Evolutionary conservation across 768 basidiomycete species (phyloP), one percentile per base, ranked within the genome.

Genomic region (Auricularia auricula-judae): DNA sequence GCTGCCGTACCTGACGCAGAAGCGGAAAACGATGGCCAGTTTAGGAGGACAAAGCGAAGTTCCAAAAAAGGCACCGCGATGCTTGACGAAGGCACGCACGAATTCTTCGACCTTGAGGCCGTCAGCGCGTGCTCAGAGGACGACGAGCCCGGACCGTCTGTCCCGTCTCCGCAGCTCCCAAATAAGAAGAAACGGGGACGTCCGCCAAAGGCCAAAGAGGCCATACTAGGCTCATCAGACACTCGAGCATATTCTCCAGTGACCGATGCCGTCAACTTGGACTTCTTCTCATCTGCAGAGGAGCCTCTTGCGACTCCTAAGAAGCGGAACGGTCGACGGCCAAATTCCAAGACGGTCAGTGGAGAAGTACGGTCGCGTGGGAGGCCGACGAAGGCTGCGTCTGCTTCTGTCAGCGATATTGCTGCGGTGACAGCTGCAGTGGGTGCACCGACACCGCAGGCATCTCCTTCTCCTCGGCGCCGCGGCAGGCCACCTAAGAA

Each of bases 101-200:
- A 73, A 47, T 70, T 68, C 64, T 73, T 73, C 58, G 72, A 73
- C 63, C 64, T 73, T 39, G 62, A 71, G 58, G 68, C 67, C 29
- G 67, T 72, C 58, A 70, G 69, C 58, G 47, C 18, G 14, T 51
- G 18, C 21, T 64, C 70, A 12, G 65, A 63, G 42, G 63, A 64
- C 47, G 69, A 71, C 21, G 62, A 47, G 7, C 67, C 66, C 66
- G 66, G 34, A 33, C 62, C 33, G 14, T 60, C 66, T 10, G 39
- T 8, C 39, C 39, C 39, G 39, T 14, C 39, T 42, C 12, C 39
- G 47, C 47, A 18, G 47, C 18, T 18, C 4, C 5, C 47, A 21
- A 18, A 21, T 5, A 51, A 51, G 47, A 51, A 51, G 47, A 51
- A 51, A 18, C 47, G 47, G 11, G 47, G 47, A 51, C 47, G 47